Evolutionary conservation across 2,329 filamentous ascomycete species (phyloP).

Genomic region (Waltergamsia citrina): DNA sequence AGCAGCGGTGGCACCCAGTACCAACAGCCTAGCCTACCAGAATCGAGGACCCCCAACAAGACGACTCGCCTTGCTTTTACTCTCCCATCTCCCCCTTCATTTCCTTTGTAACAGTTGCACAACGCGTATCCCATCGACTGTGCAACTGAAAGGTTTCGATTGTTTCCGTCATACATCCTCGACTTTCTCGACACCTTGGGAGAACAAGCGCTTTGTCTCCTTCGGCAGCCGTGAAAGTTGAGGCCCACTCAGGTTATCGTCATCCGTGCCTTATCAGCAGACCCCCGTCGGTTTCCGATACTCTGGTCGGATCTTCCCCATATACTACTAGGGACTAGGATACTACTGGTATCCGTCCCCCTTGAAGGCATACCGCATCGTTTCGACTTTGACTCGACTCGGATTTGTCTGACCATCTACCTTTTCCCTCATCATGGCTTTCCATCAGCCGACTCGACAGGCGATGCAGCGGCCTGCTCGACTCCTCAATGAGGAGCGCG

Average conservation of each 20-base stretch:
- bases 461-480: constrained; percentile 37
- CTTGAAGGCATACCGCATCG: too few relatives aligned
- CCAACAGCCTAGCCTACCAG: too few relatives aligned
- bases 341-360: too few relatives aligned
- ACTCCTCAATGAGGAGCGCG: constrained; percentile 27
- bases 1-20: too few relatives aligned
- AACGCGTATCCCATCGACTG: too few relatives aligned
- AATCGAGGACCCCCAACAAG: neutral
- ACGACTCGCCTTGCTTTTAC: neutral
- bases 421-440: constrained; percentile 35
- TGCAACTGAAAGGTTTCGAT: too few relatives aligned
- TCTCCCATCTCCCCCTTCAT: neutral
- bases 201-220: neutral
- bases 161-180: neutral
- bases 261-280: constrained; percentile 3
- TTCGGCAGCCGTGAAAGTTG: neutral
- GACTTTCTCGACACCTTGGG: neutral
- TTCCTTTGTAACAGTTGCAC: neutral
- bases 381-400: neutral
- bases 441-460: constrained; percentile 50
- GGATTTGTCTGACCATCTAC: neutral
- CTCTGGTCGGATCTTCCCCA: neutral
- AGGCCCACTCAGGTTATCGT: constrained; percentile 1
- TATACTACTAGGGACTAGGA: neutral
- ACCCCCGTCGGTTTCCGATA: neutral